Percentiles rank a stretch among this genome's conserved stretches.
Evolutionary conservation across 768 basidiomycete genomes (phyloP).

Genomic region (Amanita thiersii): DNA sequence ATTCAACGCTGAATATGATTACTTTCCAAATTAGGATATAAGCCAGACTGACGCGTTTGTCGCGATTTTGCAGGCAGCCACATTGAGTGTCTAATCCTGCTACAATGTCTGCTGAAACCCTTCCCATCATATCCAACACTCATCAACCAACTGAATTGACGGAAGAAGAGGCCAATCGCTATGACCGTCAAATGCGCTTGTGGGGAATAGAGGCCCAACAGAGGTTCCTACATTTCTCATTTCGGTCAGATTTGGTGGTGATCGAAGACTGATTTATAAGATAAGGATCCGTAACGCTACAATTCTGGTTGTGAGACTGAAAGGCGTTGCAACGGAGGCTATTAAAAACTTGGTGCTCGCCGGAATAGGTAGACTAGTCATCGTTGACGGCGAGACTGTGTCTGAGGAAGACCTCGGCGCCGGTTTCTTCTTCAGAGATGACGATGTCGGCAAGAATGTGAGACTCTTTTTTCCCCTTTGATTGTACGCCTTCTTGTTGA

Average conservation of each 20-base stretch:
- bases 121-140: slow-evolving; percentile 9
- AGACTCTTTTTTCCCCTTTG: slow-evolving; percentile 12
- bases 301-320: slow-evolving; percentile 71
- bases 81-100: not conserved
- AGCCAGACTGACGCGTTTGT: not conserved
- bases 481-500: slow-evolving; percentile 11
- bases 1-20: not conserved
- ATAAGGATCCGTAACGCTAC: slow-evolving; percentile 90
- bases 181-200: slow-evolving; percentile 93
- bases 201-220: slow-evolving; percentile 99
- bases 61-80: not conserved
- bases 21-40: not conserved
- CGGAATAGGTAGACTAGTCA: slow-evolving; percentile 84
- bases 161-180: slow-evolving; percentile 70
- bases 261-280: slow-evolving; percentile 11
- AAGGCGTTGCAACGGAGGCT: slow-evolving; percentile 84
- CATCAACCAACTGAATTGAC: slow-evolving; percentile 44
- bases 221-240: slow-evolving; percentile 37
- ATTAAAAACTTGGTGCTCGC: slow-evolving; percentile 98
- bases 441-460: slow-evolving; percentile 88
- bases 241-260: slow-evolving; percentile 4
- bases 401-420: slow-evolving; percentile 81
- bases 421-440: slow-evolving; percentile 91
- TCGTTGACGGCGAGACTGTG: slow-evolving; percentile 75
- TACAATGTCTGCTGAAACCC: not conserved